Base-by-base conservation (phyloP, 2,329 filamentous ascomycete genomes). In the Talaromyces sp. region DNA sequence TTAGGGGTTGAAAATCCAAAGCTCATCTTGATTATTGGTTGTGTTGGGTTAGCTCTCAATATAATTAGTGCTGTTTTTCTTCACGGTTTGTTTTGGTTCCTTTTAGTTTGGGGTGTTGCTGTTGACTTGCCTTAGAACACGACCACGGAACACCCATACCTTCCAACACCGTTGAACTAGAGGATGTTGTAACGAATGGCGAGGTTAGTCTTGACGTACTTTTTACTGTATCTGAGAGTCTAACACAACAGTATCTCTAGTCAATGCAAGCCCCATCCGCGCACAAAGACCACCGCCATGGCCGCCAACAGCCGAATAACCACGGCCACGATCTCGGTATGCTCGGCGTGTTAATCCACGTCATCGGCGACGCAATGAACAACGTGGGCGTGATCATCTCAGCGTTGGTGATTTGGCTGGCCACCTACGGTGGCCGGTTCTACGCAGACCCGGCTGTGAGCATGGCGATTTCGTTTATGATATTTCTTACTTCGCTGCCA, bases 331-430 rank as follows among this genome's bases (percentile, higher is more conserved):
- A 92, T 69, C 78, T 92, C n/a, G 88, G 86, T 11, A 88, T 91
- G 79, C 76, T 89, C 64, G 89, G 87, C 1, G 88, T 90, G 1
- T 69, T 92, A 11, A 74, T 90, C 15, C 90, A 93, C 68, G 83
- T 92, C 28, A 68, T 90, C 2, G 87, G 88, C 33, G 90, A 93
- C 68, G 88, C 88, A 5, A 80, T 89, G 64, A 92, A 92, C 75
- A 93, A 93, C 67, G 72, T 92, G 11, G 89, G 88, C 10, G 89
- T 93, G 62, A 91, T 92, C 55, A 77, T 88, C 39, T 84, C 88
- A 0, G 88, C 87, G 0, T 68, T 88, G 2, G 79, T 91, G 33
- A 88, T 92, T 71, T 91, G 88, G 89, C 78, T 86, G 61, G 78
- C 82, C 0, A 70, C 81, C 32, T 85, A 82, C 32, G 77, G 83